A percentile compares a stretch with the other conserved stretches of the same genome.
Conservation (phyloP, 169 alveolate species). For the Plasmodium billcollinsi region DNA sequence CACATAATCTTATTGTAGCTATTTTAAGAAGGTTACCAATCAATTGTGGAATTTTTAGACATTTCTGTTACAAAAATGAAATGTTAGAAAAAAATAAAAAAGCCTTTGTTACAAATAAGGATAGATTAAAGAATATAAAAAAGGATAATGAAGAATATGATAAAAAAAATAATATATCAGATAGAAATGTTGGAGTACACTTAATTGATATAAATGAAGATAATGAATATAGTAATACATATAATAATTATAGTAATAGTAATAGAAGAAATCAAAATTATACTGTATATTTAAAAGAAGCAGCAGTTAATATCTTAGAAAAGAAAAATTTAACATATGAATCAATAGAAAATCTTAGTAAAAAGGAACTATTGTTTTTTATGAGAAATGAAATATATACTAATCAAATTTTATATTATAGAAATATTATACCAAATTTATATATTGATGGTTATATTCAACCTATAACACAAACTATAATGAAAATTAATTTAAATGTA, state of each 20-base stretch:
- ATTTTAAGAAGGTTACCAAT: conserved; percentile 61
- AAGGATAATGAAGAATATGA: background rate
- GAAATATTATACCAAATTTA: conserved; percentile 51
- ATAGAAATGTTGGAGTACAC: conserved; percentile 12
- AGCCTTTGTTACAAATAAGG: background rate
- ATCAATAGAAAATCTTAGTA: conserved; percentile 36
- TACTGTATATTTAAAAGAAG: conserved; percentile 59
- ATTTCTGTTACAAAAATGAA: conserved; percentile 65
- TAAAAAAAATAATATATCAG: background rate
- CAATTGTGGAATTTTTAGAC: conserved; percentile 40
- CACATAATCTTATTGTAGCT: conserved; percentile 79
- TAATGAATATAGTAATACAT: background rate
- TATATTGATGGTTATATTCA: conserved; percentile 64
- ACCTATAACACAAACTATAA: conserved; percentile 67
- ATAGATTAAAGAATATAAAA: background rate
- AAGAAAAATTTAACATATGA: conserved; percentile 54
- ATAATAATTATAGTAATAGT: background rate
- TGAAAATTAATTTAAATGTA: conserved; percentile 67
- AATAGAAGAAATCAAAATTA: conserved; percentile 46
- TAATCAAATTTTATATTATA: conserved; percentile 62
- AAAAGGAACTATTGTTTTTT: conserved; percentile 57
- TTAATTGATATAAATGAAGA: conserved; percentile 13
- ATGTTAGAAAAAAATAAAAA: conserved; percentile 26
- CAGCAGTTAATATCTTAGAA: conserved; percentile 58
- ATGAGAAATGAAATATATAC: conserved; percentile 68